Evolutionary conservation across 169 alveolate species (phyloP), one percentile per base, ranked within the genome.

Genomic region (Eimeria praecox): DNA sequence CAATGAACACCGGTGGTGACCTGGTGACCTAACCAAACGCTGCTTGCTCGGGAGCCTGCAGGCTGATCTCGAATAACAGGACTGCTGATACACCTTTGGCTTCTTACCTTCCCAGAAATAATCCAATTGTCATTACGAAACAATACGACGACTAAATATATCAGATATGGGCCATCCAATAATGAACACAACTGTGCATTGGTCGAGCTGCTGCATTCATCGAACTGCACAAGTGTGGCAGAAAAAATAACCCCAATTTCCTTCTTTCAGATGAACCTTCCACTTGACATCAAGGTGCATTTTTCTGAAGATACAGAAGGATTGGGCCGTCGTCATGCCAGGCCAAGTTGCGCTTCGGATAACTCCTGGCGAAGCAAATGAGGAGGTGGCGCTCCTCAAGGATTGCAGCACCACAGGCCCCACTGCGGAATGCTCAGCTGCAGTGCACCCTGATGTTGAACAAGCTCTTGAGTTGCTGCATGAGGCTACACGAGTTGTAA

Each of bases 381-480:
- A 2, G 14, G 83, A 5, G 3, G 14, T 20, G 0, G 52, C 52
- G 33, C 54, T 16, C 5, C 89, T 14, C 44, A 4, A 4, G 5
- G 38, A 44, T 9, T 27, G 44, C 44, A 16, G 69, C 89, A 9
- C 80, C 46, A 6, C 1, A 12, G 27, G 92, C 35, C 56, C 30
- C 54, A 33, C 54, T 3, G n/a, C 18, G 12, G n/a, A 30, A 16
- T 5, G 33, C 9, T 24, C 46, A 85, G 56, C 42, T 35, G 77
- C 73, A 56, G 80, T 35, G 27, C 1, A 24, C n/a, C 73, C 78
- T 30, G 77, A 35, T 38, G 69, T 54, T 44, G 78, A 85, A 10
- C 59, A 56, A 38, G 92, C 80, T 38, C 56, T 56, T 30, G 92
- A 62, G 42, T 66, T 85, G 78, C 56, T 85, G 56, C 52, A 85